Evolutionary conservation across 164 flowering plant species (phyloP).

Genomic region (Euptelea pleiosperma): DNA sequence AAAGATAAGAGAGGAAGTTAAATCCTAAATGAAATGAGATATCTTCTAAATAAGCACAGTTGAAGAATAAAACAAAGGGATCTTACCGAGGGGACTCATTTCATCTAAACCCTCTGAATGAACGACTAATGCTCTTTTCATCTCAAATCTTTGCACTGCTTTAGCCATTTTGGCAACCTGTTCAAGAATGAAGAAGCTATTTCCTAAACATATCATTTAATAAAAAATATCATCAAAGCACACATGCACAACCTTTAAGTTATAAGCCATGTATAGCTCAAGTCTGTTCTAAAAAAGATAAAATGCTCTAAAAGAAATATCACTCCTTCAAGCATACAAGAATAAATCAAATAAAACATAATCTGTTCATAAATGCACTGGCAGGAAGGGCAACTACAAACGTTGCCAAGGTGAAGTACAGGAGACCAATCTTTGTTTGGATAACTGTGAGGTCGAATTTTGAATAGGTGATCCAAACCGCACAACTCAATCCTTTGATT

Average conservation of each 20-base stretch:
- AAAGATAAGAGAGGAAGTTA: too few relatives aligned
- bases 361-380: too few relatives aligned
- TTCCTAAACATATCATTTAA: background rate
- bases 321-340: background rate
- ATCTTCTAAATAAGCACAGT: background rate
- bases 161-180: slow-evolving; percentile 93
- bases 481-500: too few relatives aligned
- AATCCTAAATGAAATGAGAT: background rate
- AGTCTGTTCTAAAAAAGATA: background rate
- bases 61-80: background rate
- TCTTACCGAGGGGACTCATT: slow-evolving; percentile 85
- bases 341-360: background rate
- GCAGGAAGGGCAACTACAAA: too few relatives aligned
- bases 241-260: background rate
- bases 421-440: too few relatives aligned
- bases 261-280: background rate
- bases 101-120: slow-evolving; percentile 92
- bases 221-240: background rate
- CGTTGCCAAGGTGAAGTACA: too few relatives aligned
- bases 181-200: slow-evolving; percentile 13
- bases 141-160: slow-evolving; percentile 79
- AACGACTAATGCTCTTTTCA: slow-evolving; percentile 85
- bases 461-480: too few relatives aligned
- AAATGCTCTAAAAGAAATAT: background rate
- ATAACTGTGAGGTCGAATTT: too few relatives aligned